A percentile compares a stretch with the other conserved stretches of the same genome.
phyloP scores from a whole-genome alignment of 2,329 filamentous ascomycete genomes.

The Chrysoporthe austroafricana region DNA sequence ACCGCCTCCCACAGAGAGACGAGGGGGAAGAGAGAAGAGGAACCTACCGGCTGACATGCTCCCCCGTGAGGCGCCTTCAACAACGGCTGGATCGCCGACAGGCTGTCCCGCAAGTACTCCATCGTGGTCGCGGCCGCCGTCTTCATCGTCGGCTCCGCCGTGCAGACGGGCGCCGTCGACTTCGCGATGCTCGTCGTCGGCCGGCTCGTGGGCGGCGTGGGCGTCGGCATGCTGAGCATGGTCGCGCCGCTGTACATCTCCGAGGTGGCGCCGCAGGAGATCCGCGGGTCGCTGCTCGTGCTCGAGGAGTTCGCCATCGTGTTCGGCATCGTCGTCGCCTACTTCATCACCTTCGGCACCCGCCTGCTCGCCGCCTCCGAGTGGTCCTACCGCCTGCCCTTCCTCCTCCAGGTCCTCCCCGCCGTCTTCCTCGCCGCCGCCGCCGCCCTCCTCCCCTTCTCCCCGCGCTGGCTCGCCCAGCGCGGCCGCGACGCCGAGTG shows the following conservation, averaged over 20 bases:
- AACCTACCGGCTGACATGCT: not conserved
- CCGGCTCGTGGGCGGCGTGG: slow-evolving; percentile 58
- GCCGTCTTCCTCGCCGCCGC: slow-evolving; percentile 40
- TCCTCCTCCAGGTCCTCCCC: slow-evolving; percentile 44
- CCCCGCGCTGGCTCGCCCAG: slow-evolving; percentile 56
- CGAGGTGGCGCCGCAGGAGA: slow-evolving; percentile 37
- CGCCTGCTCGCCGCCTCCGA: slow-evolving; percentile 35
- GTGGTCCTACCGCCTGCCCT: slow-evolving; percentile 44
- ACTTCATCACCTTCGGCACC: slow-evolving; percentile 36
- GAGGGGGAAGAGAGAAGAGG: too few relatives aligned
- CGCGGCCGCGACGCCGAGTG: slow-evolving; percentile 53
- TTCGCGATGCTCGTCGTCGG: slow-evolving; percentile 55
- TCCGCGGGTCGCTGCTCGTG: slow-evolving; percentile 38
- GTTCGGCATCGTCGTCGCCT: slow-evolving; percentile 38
- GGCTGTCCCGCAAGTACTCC: slow-evolving; percentile 55
- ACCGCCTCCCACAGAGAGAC: not conserved
- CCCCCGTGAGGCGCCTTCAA: slow-evolving; percentile 48
- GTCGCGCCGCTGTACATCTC: slow-evolving; percentile 40
- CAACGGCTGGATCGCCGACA: slow-evolving; percentile 57
- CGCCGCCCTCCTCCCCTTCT: slow-evolving; percentile 55
- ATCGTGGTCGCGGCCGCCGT: slow-evolving; percentile 54
- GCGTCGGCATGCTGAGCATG: slow-evolving; percentile 55
- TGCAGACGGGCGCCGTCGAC: slow-evolving; percentile 55
- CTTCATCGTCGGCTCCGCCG: slow-evolving; percentile 57
- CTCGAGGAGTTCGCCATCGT: slow-evolving; percentile 39